These are phyloP conservation scores for Bocquillonia castaneifolia DNA, from an alignment of 441 rosid genomes.

Conservation along the genomic window DNA sequence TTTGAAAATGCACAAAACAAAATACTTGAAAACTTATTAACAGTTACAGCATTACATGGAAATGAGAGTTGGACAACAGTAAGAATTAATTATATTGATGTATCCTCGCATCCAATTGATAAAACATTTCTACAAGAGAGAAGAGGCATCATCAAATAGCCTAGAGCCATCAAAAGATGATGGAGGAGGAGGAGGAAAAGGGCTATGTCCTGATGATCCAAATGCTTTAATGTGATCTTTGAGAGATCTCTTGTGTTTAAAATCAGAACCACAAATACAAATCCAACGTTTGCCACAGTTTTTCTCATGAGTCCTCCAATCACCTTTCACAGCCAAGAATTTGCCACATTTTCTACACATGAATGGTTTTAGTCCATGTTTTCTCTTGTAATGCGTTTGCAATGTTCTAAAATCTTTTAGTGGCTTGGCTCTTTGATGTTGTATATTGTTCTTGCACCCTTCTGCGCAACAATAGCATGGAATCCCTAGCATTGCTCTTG, in stretches of 20 bases:
- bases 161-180: conserved; percentile 28
- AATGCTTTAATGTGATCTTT: conserved; percentile 76
- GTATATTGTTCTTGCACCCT: conserved; percentile 76
- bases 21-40: no score
- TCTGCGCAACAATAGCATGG: conserved; percentile 78
- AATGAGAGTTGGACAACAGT: no score
- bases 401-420: conserved; percentile 75
- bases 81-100: no score
- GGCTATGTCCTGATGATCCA: conserved; percentile 56
- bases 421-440: conserved; percentile 68
- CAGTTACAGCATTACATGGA: no score
- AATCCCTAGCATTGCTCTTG: conserved; percentile 57
- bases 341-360: conserved; percentile 73
- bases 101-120: no score
- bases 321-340: conserved; percentile 71
- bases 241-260: conserved; percentile 89
- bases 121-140: conserved; percentile 3
- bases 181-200: conserved; percentile 35
- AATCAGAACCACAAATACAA: conserved; percentile 75
- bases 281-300: conserved; percentile 90
- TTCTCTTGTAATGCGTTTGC: conserved; percentile 82
- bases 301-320: conserved; percentile 90
- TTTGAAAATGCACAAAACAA: no score
- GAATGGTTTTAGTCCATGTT: conserved; percentile 63
- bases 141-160: conserved; percentile 21